Base-by-base conservation (phyloP, 768 basidiomycete species). In the Nidula microcarpa region DNA sequence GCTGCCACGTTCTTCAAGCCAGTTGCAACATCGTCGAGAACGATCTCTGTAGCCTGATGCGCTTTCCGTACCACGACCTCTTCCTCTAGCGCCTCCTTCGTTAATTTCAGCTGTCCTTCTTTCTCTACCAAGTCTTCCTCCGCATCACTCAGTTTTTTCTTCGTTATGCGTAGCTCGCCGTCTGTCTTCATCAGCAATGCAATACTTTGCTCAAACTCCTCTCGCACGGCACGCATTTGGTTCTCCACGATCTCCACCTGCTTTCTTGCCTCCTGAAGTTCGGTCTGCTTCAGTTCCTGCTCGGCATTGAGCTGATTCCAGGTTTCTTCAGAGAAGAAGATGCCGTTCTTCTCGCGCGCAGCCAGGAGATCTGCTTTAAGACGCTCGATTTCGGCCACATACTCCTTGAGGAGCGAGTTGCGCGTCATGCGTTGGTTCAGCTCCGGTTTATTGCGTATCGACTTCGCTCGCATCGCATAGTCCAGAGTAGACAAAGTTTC, bases 401-500 rank as follows among this genome's bases (percentile, higher is more conserved):
- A 98, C 67, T 98, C 95, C 67, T 94, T 94, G 45, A 99, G 72
- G 47, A 98, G 83, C 1, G 92, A 85, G 55, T 94, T 91, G 46
- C 93, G 86, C 7, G 92, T 93, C 84, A 97, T 89, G 46, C 93
- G 87, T 64, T 94, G 91, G 68, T 98, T 98, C 37, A 97, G 71
- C 68, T 98, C 95, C 6, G 97, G 97, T 61, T 89, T 88, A 72
- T 98, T 98, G 49, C 86, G 83, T 63, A 99, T 98, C 23, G 91
- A 90, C 66, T 96, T 98, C 32, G 97, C 97, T 23, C 92, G 86
- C 45, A 93, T 81, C 33, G 97, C 96, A 61, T 99, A 99, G 67
- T 98, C 94, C 43, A 99, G 86, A 0, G 97, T 99, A 2, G 95
- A 97, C 16, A 97, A 81, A 0, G 97, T 98, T 70, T 98, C 97